Evolutionary conservation across 352 stramenopile species (phyloP), one percentile per base, ranked within the genome.

Genomic region (Pythium grandisporangium): DNA sequence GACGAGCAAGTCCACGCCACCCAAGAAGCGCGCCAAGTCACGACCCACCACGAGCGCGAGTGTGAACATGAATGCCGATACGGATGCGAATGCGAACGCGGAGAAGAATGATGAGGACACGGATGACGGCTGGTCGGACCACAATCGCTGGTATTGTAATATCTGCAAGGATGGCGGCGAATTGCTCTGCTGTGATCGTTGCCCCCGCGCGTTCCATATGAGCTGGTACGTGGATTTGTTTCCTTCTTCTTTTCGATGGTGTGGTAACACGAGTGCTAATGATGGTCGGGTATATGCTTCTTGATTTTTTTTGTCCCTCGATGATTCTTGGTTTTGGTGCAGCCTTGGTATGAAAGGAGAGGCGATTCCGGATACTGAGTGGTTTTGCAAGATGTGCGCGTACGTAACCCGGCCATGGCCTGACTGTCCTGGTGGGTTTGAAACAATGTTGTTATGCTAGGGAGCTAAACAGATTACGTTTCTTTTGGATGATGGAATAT

Each of bases 171-270:
- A 90, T 26, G 74, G 73, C 34, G 88, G 87, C 26, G 80, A 95
- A 46, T 41, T 97, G 35, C 57, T 96, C 21, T 95, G 79, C 45
- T 98, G 93, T 51, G 84, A 93, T 41, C 80, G 78, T 14, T 98
- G 93, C 54, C 91, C 91, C 12, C 56, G 90, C 42, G 75, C 87
- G 14, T 98, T 96, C 70, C 93, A 98, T 56, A 90, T 90, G 77
- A 85, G 60, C 48, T 93, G 80, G 64, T 82, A 41, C 22, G 62
- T 30, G 8, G 27, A 20, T 22, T 35, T 14, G 16, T 29, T 20
- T 26, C 30, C 3, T 6, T 37, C 12, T 16, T 37, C 23, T 20
- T 35, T 13, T 51, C 14, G 19, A 39, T n/a, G 19, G n/a, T 17
- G 12, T 35, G 36, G 22, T 53, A 34, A 43, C 20, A 23, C 32